Base-by-base conservation (phyloP, 345 rosid genomes). In the Salix arbutifolia region DNA sequence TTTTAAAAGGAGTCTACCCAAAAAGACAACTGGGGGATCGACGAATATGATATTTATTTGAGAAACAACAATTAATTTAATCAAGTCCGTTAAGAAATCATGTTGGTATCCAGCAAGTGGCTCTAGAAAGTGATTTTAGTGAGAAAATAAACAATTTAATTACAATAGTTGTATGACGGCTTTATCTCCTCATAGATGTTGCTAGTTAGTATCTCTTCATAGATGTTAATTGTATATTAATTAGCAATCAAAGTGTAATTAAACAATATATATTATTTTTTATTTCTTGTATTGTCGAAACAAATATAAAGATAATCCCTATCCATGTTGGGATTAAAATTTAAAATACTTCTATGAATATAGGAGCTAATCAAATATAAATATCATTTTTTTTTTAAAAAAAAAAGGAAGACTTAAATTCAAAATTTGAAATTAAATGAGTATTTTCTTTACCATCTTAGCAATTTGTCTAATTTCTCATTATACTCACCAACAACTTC, bases 1-100 rank as follows among this genome's bases (percentile, higher is more conserved):
- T 84, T 78, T 23, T 35, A 68, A 84, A 84, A 77, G 86, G 76
- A 67, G 85, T 76, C 79, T 80, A 25, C 65, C 60, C 28, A 70
- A 33, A 38, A 66, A 74, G 78, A 77, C 72, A 84, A 73, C 12
- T 50, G 70, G 76, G 64, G 74, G 72, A 77, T 56, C 82, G 74
- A 81, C 67, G 11, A 7, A 70, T 28, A 72, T 5, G 60, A 78
- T 60, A 28, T 82, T 28, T 67, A 62, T 64, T 66, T 26, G 61
- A 69, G 3, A 67, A 21, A 30, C 16, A 67, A 53, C 28, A 69
- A 82, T 77, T 50, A 69, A 77, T 77, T 48, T 71, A 76, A 70
- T 44, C 61, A 9, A 12, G 38, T 60, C 18, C 37, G n/a, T 46
- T 64, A 46, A 68, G 23, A 69, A 42, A 67, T 25, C 10, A 6